Evolutionary conservation across 2,329 filamentous ascomycete genomes (phyloP).

Genomic region (Aureobasidium vineae): DNA sequence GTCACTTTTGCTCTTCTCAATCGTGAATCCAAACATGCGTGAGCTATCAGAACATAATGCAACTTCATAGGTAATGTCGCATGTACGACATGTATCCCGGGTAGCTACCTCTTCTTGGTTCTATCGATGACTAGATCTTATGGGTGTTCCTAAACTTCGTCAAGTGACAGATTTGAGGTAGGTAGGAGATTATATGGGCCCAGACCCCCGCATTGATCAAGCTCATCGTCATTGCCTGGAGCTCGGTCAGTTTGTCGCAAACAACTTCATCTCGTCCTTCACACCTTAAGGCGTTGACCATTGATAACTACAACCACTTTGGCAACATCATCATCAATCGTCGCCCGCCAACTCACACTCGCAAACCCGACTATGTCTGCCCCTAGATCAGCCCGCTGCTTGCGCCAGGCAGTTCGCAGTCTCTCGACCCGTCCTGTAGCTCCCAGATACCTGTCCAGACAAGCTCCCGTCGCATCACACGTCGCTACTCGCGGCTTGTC

Average conservation of each 20-base stretch:
- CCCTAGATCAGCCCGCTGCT: slow-evolving; percentile 31
- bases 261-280: slow-evolving; percentile 6
- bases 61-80: background rate
- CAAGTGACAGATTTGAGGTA: background rate
- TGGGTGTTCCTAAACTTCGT: background rate
- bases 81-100: background rate
- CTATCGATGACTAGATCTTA: background rate
- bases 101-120: background rate
- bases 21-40: background rate
- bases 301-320: background rate
- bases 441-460: slow-evolving; percentile 15
- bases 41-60: background rate
- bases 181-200: background rate
- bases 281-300: background rate
- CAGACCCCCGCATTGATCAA: slow-evolving; percentile 4
- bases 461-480: slow-evolving; percentile 23
- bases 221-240: slow-evolving; percentile 9
- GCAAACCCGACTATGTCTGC: slow-evolving; percentile 31
- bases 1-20: background rate
- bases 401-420: slow-evolving; percentile 31
- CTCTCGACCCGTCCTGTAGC: slow-evolving; percentile 27
- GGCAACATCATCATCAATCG: background rate
- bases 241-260: slow-evolving; percentile 11
- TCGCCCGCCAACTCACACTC: background rate
- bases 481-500: slow-evolving; percentile 25